These are phyloP conservation scores for Diaporthe velutina DNA, from an alignment of 2,329 filamentous ascomycete species.

Conservation along the genomic window DNA sequence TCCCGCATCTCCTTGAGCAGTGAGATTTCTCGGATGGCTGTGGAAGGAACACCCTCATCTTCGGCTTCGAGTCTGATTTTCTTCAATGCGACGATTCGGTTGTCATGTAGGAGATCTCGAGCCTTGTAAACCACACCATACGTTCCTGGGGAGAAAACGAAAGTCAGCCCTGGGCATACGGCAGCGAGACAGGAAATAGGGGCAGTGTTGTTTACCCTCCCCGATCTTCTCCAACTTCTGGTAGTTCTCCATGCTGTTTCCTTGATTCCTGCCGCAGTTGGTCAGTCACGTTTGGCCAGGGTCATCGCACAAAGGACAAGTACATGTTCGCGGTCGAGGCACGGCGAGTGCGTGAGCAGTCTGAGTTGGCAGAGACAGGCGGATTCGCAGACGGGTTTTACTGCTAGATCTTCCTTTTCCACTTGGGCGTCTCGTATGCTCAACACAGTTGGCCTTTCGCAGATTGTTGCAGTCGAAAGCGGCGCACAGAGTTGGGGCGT, in stretches of 20 bases:
- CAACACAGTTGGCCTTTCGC: not conserved
- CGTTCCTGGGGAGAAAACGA: slow-evolving; percentile 71
- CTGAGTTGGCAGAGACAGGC: not conserved
- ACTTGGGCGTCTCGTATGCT: slow-evolving; percentile 14
- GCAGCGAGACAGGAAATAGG: not conserved
- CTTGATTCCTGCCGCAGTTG: not conserved
- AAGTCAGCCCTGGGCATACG: not conserved
- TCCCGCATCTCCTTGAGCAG: slow-evolving; percentile 93
- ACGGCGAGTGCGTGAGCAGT: not conserved
- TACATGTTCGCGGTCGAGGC: slow-evolving; percentile 9
- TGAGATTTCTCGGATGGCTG: slow-evolving; percentile 91
- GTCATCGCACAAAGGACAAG: not conserved
- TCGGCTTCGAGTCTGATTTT: slow-evolving; percentile 93
- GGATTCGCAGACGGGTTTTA: not conserved
- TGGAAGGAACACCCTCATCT: slow-evolving; percentile 90
- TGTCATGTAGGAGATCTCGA: slow-evolving; percentile 80
- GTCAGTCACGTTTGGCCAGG: slow-evolving; percentile 5
- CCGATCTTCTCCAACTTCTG: slow-evolving; percentile 86
- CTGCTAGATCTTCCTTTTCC: slow-evolving; percentile 16
- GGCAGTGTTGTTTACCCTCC: slow-evolving; percentile 68
- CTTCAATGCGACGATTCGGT: slow-evolving; percentile 89
- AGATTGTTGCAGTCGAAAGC: slow-evolving; percentile 3
- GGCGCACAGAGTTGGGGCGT: not conserved
- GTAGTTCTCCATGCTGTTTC: slow-evolving; percentile 66
- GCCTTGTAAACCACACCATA: slow-evolving; percentile 96